A percentile compares a stretch with the other conserved stretches of the same genome.
Evolutionary conservation across 225 moss, liverwort and hornwort genomes (phyloP).

Genomic region (Bryoerythrophyllum caledonicum): DNA sequence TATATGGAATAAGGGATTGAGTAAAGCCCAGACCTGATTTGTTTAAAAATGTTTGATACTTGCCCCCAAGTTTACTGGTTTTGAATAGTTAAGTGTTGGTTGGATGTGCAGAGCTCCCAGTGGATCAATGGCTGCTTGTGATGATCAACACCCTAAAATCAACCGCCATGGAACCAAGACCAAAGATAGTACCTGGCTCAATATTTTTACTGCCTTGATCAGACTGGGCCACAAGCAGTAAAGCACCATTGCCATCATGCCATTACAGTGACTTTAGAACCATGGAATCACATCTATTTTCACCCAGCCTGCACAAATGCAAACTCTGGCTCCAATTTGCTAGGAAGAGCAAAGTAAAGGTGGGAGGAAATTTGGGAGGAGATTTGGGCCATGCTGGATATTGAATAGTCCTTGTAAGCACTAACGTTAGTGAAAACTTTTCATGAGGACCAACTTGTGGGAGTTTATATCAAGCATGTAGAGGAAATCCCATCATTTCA

Average conservation of each 20-base stretch:
- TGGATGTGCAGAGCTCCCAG: background rate
- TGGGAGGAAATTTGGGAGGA: background rate
- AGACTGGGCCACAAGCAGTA: background rate
- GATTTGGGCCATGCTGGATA: background rate
- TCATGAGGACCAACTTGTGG: too few species aligned
- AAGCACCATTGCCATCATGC: background rate
- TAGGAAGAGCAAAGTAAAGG: background rate
- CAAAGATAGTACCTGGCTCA: background rate
- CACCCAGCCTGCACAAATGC: background rate
- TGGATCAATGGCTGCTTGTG: conserved; percentile 12
- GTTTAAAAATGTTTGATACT: background rate
- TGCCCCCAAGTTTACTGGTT: background rate
- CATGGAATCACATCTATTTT: background rate
- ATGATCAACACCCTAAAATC: background rate
- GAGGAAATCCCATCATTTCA: too few species aligned
- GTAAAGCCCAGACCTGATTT: background rate
- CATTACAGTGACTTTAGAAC: background rate
- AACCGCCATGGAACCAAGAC: background rate
- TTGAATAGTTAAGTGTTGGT: background rate
- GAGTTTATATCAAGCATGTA: too few species aligned
- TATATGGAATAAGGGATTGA: background rate
- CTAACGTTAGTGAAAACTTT: too few species aligned
- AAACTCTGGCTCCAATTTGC: background rate
- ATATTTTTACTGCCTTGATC: background rate
- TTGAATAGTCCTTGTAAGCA: background rate